Evolutionary conservation across 176 grass and related monocot genomes (phyloP), one percentile per base, ranked within the genome.

Genomic region (Metroxylon sagu): DNA sequence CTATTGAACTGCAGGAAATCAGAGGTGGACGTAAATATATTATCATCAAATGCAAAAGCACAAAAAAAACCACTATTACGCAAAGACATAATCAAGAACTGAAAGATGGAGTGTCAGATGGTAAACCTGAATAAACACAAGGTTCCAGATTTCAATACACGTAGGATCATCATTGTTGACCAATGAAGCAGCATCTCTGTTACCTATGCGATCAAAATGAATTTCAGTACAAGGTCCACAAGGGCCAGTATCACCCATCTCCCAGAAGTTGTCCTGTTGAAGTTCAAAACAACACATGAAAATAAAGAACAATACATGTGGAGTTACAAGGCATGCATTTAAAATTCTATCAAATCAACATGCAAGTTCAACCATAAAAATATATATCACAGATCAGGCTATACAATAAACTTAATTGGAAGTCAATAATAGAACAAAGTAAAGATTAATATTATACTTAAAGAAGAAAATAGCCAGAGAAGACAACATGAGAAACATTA

Each of bases 211-310:
- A 53, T 98, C 93, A 62, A 92, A 98, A 80, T 98, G 87, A 26
- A 98, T 98, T 77, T 98, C 93, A 30, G 92, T 97, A 62, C 92
- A 97, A 4, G 84, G 92, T 5, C 92, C 92, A 29, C 92, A 97
- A 21, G 92, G 87, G 43, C 92, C 87, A 64, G 87, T 97, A 64
- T 97, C 87, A 19, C 92, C 92, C 87, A 85, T 88, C 78, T 91
- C 92, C 92, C 92, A 97, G 59, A 97, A 91, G 60, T 97, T 97
- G 25, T 97, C 92, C 83, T 85, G 71, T 59, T 67, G 25, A 77
- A 65, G 39, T 6, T 66, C 28, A 70, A 55, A 69, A 30, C 35
- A 43, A n/a, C 5, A 79, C 19, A 17, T 63, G 7, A 25, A 59
- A 73, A 43, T 35, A 73, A 58, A 51, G 31, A 48, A 29, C 6